These are phyloP conservation scores for Falciphora oryzae DNA, from an alignment of 2,329 filamentous ascomycete genomes.

Conservation along the genomic window DNA sequence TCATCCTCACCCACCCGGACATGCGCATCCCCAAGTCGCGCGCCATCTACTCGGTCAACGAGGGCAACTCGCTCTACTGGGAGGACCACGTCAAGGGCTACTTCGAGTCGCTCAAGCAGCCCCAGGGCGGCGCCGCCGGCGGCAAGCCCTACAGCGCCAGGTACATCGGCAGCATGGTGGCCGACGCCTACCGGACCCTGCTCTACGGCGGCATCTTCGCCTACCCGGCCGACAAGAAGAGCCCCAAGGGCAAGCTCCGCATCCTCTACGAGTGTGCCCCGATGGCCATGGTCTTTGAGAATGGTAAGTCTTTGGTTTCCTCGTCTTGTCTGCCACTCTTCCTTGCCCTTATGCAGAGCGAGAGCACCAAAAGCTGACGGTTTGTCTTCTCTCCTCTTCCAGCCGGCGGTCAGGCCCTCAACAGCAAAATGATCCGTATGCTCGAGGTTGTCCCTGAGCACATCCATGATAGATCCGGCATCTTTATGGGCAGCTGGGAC, in stretches of 20 bases:
- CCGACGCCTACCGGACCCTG: slow-evolving; percentile 92
- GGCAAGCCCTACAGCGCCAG: slow-evolving; percentile 90
- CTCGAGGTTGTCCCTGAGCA: slow-evolving; percentile 81
- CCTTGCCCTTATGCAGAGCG: background rate
- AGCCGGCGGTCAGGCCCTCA: slow-evolving; percentile 89
- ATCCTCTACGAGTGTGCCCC: slow-evolving; percentile 98
- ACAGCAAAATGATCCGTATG: slow-evolving; percentile 89
- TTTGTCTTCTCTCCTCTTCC: slow-evolving; percentile 14
- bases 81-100: slow-evolving; percentile 80
- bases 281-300: slow-evolving; percentile 99
- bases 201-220: slow-evolving; percentile 96
- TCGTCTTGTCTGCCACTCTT: background rate
- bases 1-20: slow-evolving; percentile 94
- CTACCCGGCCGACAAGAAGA: slow-evolving; percentile 97
- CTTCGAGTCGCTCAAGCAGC: slow-evolving; percentile 83
- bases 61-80: slow-evolving; percentile 98
- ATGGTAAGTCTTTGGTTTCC: slow-evolving; percentile 56
- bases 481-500: slow-evolving; percentile 91
- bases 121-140: slow-evolving; percentile 38
- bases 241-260: slow-evolving; percentile 93
- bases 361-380: background rate
- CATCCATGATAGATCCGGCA: slow-evolving; percentile 93
- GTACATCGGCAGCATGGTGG: slow-evolving; percentile 98
- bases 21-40: slow-evolving; percentile 80
- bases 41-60: slow-evolving; percentile 95